Evolutionary conservation across 2,329 filamentous ascomycete genomes (phyloP), one percentile per base, ranked within the genome.

Genomic region (Cladosporium sp.): DNA sequence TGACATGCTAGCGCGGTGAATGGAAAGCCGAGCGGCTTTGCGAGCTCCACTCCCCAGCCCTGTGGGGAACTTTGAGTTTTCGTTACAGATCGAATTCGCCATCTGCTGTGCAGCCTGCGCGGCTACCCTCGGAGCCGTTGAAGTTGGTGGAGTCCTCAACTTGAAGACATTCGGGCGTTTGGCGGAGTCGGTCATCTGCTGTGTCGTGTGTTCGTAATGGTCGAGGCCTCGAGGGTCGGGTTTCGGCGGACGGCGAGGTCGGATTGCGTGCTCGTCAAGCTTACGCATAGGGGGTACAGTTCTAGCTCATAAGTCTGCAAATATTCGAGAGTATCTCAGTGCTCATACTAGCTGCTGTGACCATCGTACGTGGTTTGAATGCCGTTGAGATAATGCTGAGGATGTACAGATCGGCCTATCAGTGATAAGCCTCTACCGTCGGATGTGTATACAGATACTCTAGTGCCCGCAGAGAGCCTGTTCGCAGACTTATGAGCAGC

Each of bases 1-100:
- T 34, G 30, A 19, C 36, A 15, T 20, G 30, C 28, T 51, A 51
- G 49, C 49, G 49, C 36, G 12, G 37, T 51, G 19, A 25, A 25
- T 19, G 25, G 36, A 51, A 51, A 51, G 49, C 49, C 49, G 49
- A 51, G 49, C 49, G 49, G 49, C 49, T 51, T 51, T 51, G 49
- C 2, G 2, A 20, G 28, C 36, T 34, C 49, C 49, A 51, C 49
- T 38, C 22, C 20, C 34, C 49, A 51, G 49, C 49, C 49, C 15
- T 51, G 49, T 51, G 49, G 49, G 49, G 49, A 38, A 51, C 17
- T 38, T 51, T 51, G 49, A 39, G 49, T 51, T 51, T 51, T 39
- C 36, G 30, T 51, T 37, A 51, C 49, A 51, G 30, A 39, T 39
- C 37, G n/a, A 47, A 47, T 30, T 47, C 40, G 40, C 40, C 5